Evolutionary conservation across 805 yeast species (phyloP), one percentile per base, ranked within the genome.

Genomic region (Saccharomycopsis sp.): DNA sequence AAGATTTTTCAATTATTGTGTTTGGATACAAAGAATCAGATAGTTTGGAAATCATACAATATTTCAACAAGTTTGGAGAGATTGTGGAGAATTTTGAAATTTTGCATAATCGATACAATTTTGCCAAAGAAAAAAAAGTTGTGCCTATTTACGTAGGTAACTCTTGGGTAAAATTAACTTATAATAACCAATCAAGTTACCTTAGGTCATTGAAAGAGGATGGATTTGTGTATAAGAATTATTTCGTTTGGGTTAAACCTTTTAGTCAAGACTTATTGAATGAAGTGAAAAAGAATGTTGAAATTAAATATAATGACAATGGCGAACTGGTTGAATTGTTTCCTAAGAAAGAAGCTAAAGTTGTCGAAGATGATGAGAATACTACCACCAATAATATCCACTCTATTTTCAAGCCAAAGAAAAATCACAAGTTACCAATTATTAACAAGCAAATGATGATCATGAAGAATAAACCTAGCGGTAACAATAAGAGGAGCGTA

Each of bases 131-230:
- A n/a, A n/a, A n/a, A n/a, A n/a, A n/a, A n/a, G 26, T 23, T 5
- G 46, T 60, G 26, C 94, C 96, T 2, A 81, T 90, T 6, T 84
- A 77, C 61, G 74, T 89, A 9, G 97, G 97, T 1, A 74, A 78
- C 38, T 79, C 85, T 32, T 90, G 97, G 97, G 79, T 89, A n/a
- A 85, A 88, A 58, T 59, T 90, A 43, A 89, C 97, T 3, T 93
- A 77, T 60, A 82, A 79, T 46, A 81, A 79, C 47, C 75, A 83
- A 5, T 67, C 81, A 1, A 73, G 89, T 7, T 96, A 95, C 2
- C 61, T 77, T 14, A 77, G 95, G 44, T 96, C 98, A 0, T 65
- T 89, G 36, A 79, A 84, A 52, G 96, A 88, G 57, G 85, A 86
- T 58, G 95, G 95, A 3, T 61, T 70, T 2, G 35, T 41, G 14